Conservation (phyloP, 805 yeast species). For the Komagataella pseudopastoris region DNA sequence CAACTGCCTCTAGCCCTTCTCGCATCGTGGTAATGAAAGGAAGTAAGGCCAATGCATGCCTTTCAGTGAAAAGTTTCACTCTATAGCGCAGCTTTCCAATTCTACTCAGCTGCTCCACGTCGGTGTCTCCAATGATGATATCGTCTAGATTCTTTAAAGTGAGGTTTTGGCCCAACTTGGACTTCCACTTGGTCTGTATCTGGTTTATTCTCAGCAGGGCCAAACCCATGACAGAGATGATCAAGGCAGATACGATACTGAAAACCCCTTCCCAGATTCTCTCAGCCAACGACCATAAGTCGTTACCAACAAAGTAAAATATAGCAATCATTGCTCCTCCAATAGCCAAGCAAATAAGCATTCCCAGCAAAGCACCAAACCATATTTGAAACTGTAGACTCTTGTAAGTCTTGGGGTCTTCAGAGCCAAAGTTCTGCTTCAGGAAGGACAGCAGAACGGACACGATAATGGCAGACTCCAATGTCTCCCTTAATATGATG, state of each 20-base stretch:
- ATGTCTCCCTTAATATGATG: conserved; percentile 58
- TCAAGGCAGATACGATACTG: conserved; percentile 61
- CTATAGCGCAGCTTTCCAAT: background rate
- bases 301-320: conserved; percentile 69
- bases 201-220: conserved; percentile 71
- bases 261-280: conserved; percentile 82
- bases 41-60: conserved; percentile 37
- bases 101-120: conserved; percentile 3
- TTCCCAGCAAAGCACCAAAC: conserved; percentile 67
- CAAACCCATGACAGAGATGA: conserved; percentile 80
- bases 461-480: conserved; percentile 65
- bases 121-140: background rate
- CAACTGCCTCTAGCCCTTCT: conserved; percentile 77
- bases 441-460: conserved; percentile 63
- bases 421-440: conserved; percentile 37
- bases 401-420: conserved; percentile 21
- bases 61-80: conserved; percentile 28
- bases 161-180: conserved; percentile 25
- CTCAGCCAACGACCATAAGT: conserved; percentile 80
- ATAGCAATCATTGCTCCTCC: conserved; percentile 60
- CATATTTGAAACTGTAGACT: conserved; percentile 58
- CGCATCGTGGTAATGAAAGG: conserved; percentile 71
- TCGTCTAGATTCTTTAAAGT: conserved; percentile 5
- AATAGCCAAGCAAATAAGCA: conserved; percentile 51
- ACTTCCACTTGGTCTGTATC: conserved; percentile 71